Evolutionary conservation across 768 basidiomycete species (phyloP).

Genomic region (Xerocomus brunneocitrinus): DNA sequence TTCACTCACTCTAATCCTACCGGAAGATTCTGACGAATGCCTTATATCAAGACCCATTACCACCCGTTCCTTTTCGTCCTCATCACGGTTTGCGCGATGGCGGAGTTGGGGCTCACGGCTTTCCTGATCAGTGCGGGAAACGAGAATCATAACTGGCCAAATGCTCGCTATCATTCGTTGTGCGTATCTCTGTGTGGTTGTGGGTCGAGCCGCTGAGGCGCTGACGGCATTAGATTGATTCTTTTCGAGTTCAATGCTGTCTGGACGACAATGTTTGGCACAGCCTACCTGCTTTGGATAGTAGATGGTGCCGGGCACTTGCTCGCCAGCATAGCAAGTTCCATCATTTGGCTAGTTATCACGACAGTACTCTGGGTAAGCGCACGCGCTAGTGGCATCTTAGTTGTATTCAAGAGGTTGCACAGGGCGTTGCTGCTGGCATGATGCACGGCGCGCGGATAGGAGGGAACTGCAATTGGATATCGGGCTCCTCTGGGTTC

Average conservation of each 20-base stretch:
- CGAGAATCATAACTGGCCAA: constrained; percentile 57
- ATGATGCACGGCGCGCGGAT: constrained; percentile 60
- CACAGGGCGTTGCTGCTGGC: constrained; percentile 62
- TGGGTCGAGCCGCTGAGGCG: constrained; percentile 3
- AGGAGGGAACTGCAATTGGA: constrained; percentile 55
- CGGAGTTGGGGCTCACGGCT: constrained; percentile 70
- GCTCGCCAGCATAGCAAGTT: constrained; percentile 74
- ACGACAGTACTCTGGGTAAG: constrained; percentile 67
- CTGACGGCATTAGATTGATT: constrained; percentile 41
- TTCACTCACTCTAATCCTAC: constrained; percentile 6
- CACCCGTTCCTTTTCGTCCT: constrained; percentile 60
- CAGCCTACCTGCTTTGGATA: constrained; percentile 68
- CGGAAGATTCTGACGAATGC: constrained; percentile 27
- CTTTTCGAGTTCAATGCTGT: constrained; percentile 59
- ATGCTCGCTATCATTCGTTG: constrained; percentile 60
- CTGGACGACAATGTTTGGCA: constrained; percentile 73
- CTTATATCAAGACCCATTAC: constrained; percentile 48
- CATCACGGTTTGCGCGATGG: constrained; percentile 62
- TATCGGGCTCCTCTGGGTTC: constrained; percentile 33
- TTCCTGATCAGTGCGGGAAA: constrained; percentile 70
- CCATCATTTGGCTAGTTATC: constrained; percentile 65
- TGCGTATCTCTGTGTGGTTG: constrained; percentile 32
- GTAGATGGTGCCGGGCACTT: constrained; percentile 60
- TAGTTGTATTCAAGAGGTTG: neutral
- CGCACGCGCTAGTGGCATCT: constrained; percentile 1